Base-by-base conservation (phyloP, 768 basidiomycete species). In the Cubamyces sp. region DNA sequence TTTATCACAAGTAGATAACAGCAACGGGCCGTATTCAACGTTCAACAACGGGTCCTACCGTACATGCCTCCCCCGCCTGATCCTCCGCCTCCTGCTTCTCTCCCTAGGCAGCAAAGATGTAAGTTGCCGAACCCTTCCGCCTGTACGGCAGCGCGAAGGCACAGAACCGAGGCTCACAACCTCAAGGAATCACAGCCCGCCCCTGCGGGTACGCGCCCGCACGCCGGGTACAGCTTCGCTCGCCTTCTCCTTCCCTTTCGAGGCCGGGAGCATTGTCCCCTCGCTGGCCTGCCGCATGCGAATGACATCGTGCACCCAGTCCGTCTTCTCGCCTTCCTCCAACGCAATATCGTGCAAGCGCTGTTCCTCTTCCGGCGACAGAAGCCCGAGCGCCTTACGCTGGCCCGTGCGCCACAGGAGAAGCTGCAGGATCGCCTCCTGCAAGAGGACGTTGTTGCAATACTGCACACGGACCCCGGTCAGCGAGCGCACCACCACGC, bases 261-360 rank as follows among this genome's bases (percentile, higher is more conserved):
- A 21, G 19, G 60, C 37, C 39, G 67, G 64, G 12, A 69, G 60
- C 56, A 66, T 61, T 37, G 49, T 65, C 50, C 63, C 48, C 60
- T 69, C 66, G 18, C 63, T 64, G 51, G 60, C 49, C 64, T 74
- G 47, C 76, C 76, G 70, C 65, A 82, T 69, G 45, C 73, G 75
- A 54, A 79, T 76, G 41, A 89, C 74, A 67, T 89, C 87, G 50
- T 81, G 80, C 11, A 91, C 88, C 88, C 89, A 92, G 65, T 90
- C 87, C 5, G 79, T 81, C 69, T 87, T 82, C 23, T 74, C 71
- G 21, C 83, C 73, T 54, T 86, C 76, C 63, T 73, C 75, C 55
- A 75, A 64, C 26, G 84, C 87, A 37, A 81, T 65, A 19, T 75
- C 73, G 66, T 85, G 84, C 21, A 93, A 69, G 51, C 71, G 73